Conservation (phyloP, 1,139 yeast species). For the Insectozyma bohioensis region DNA sequence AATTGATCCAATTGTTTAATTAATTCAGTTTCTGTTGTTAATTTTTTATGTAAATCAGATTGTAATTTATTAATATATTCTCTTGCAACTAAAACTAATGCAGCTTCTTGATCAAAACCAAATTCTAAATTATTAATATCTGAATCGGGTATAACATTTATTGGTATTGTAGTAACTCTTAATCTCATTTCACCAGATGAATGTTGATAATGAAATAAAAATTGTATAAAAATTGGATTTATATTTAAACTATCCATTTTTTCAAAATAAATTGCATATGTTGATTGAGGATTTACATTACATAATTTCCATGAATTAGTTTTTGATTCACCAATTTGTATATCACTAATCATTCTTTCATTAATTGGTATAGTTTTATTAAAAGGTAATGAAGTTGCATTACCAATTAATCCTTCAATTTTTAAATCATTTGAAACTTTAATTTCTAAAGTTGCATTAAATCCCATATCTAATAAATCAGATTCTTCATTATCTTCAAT, state of each 20-base stretch:
- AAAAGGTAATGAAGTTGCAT: conserved; percentile 45
- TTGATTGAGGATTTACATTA: conserved; percentile 53
- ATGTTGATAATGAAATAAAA: conserved; percentile 72
- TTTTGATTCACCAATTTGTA: conserved; percentile 47
- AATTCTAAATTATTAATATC: conserved; percentile 36
- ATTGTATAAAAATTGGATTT: conserved; percentile 53
- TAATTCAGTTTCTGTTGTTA: conserved; percentile 37
- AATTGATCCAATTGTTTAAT: conserved; percentile 85
- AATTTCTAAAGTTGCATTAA: conserved; percentile 60
- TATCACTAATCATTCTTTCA: conserved; percentile 26
- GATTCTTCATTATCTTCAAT: conserved; percentile 32
- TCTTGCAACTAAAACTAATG: conserved; percentile 61
- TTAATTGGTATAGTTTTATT: conserved; percentile 21
- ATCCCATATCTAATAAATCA: conserved; percentile 46
- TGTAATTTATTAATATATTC: conserved; percentile 49
- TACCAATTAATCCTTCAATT: conserved; percentile 59
- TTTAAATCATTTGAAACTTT: conserved; percentile 49
- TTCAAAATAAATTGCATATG: conserved; percentile 60
- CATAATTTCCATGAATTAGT: conserved; percentile 66
- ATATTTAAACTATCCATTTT: conserved; percentile 36
- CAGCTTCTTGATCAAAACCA: conserved; percentile 71
- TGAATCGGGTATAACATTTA: conserved; percentile 42
- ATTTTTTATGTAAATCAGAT: conserved; percentile 14
- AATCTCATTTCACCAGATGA: conserved; percentile 45
- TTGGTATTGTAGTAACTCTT: conserved; percentile 53